Conservation (phyloP, 2,329 filamentous ascomycete genomes). For the Cladophialophora yegresii region DNA sequence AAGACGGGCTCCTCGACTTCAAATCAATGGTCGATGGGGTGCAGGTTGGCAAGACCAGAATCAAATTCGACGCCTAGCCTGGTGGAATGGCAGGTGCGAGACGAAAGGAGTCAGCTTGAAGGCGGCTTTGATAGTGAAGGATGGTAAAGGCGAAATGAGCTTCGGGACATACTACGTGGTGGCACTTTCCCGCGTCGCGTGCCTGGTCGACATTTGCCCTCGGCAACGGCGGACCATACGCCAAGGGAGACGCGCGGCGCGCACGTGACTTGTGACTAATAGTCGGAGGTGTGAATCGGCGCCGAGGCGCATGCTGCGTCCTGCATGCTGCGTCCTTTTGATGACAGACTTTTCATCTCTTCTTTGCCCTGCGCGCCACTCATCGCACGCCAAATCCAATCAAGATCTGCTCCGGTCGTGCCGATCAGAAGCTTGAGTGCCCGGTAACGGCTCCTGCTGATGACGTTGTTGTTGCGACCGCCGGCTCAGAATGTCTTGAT, state of each 20-base stretch:
- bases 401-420: not conserved
- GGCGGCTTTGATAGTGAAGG: not conserved
- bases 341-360: not conserved
- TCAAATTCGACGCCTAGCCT: not conserved
- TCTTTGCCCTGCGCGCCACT: not conserved
- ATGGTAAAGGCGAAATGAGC: not conserved
- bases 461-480: slow-evolving; percentile 1
- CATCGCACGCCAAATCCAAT: slow-evolving; percentile 4
- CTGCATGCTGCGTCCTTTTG: not conserved
- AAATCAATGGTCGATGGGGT: not conserved
- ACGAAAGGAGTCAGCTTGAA: not conserved
- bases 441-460: slow-evolving; percentile 11
- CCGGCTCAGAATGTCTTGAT: not conserved
- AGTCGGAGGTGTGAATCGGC: not conserved
- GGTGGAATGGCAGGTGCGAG: not conserved
- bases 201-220: too few species aligned
- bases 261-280: not conserved
- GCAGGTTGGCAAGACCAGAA: not conserved
- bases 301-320: not conserved
- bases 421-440: slow-evolving; percentile 15
- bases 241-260: not conserved
- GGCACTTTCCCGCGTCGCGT: not conserved
- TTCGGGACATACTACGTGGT: not conserved
- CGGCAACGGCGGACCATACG: not conserved
- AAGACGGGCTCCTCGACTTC: not conserved